Conservation (phyloP, 2,329 filamentous ascomycete species). For the Cryphonectria radicalis region DNA sequence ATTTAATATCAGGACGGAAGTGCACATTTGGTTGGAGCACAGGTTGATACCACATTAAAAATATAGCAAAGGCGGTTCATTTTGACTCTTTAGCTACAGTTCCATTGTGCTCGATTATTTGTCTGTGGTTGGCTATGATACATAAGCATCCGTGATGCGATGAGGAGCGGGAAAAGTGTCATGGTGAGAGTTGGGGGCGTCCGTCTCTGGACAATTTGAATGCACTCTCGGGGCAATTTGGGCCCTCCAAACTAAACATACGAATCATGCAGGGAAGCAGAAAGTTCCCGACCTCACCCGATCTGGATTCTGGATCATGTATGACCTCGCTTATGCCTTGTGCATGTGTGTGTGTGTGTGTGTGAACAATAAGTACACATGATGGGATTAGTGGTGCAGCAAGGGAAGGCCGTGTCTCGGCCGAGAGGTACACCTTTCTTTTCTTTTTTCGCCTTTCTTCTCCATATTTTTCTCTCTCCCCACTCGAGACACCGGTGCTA, state of each 20-base stretch:
- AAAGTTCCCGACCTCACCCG: too few relatives aligned
- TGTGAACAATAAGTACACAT: too few relatives aligned
- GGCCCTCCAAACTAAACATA: not conserved
- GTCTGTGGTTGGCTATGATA: not conserved
- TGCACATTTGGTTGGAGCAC: not conserved
- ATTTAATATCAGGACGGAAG: constrained; percentile 1
- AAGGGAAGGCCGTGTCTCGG: too few relatives aligned
- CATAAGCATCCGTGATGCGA: too few relatives aligned
- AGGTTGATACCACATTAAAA: constrained; percentile 16
- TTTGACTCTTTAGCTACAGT: not conserved
- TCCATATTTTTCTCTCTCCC: not conserved
- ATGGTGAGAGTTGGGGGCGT: too few relatives aligned
- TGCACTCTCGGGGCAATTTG: too few relatives aligned
- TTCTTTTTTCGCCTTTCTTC: not conserved
- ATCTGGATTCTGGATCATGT: too few relatives aligned
- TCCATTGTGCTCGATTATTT: not conserved
- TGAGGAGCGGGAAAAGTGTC: not conserved
- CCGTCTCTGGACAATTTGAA: too few relatives aligned
- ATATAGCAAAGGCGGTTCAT: not conserved
- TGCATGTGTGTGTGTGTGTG: too few relatives aligned
- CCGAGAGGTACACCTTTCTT: too few relatives aligned
- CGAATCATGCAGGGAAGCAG: not conserved
- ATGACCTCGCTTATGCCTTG: too few relatives aligned
- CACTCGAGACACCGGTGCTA: not conserved
- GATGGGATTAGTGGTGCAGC: too few relatives aligned